Evolutionary conservation across 2,329 filamentous ascomycete genomes (phyloP), one percentile per base, ranked within the genome.

Genomic region (Trichoderma atroviride): DNA sequence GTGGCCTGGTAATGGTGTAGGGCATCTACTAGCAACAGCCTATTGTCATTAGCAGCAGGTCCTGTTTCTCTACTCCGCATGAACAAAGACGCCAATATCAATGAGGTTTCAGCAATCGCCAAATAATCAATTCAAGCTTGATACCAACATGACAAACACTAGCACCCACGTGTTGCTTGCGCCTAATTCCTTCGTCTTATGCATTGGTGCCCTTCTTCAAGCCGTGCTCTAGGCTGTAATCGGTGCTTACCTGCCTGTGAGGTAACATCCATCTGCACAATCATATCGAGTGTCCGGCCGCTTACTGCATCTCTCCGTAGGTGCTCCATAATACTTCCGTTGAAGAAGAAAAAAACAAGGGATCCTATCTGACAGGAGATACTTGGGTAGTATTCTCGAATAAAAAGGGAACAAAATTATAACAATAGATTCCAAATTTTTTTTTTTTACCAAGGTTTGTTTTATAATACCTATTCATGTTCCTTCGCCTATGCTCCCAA

Each of bases 361-460:
- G 10, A 19, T 55, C 16, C 11, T 61, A 37, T 52, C 24, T 10
- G 10, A 29, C 43, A 61, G 27, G n/a, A 6, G 35, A 22, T 24
- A 27, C 13, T 50, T 35, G n/a, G 24, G 31, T 35, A 27, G 19
- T 35, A 63, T 27, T 37, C 22, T 47, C 63, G 57, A 16, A 56
- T 43, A 16, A 43, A 43, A 19, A 10, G 40, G 35, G 9, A 59
- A 19, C 27, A 40, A 58, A 53, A 33, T 69, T 59, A 56, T 57
- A 69, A 33, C 53, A 60, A 69, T 69, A 60, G 66, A 52, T 69
- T 69, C 68, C 68, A 31, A 24, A n/a, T n/a, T n/a, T 69, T 66
- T 69, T 69, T 65, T 65, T 69, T 35, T 43, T 22, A 33, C 37
- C 22, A 52, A 27, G 19, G 13, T 66, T 65, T 43, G 29, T 55